A percentile compares a stretch with the other conserved stretches of the same genome.
These are phyloP conservation scores for Daldinia sp. DNA, from an alignment of 2,329 filamentous ascomycete genomes.

Conservation along the genomic window DNA sequence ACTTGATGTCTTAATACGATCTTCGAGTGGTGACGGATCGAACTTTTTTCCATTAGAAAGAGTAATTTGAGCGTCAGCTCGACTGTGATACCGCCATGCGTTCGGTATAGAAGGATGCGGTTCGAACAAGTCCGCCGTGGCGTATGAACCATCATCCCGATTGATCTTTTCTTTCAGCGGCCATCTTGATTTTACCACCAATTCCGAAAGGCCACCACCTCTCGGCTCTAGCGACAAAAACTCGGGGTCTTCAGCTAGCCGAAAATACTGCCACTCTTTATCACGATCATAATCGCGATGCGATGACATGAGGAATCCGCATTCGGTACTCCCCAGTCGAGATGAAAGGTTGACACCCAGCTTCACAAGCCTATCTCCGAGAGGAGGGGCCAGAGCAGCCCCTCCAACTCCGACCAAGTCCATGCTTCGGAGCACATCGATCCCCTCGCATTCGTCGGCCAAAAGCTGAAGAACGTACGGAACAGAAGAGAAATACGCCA, in stretches of 20 bases:
- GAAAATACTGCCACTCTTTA: slow-evolving; percentile 71
- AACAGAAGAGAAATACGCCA: slow-evolving; percentile 72
- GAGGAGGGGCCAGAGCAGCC: slow-evolving; percentile 64
- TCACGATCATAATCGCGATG: slow-evolving; percentile 67
- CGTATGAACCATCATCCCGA: slow-evolving; percentile 69
- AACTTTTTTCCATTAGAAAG: slow-evolving; percentile 77
- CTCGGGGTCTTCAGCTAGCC: slow-evolving; percentile 52
- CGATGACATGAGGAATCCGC: slow-evolving; percentile 74
- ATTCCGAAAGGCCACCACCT: slow-evolving; percentile 60
- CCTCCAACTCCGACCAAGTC: slow-evolving; percentile 73
- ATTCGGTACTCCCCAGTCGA: slow-evolving; percentile 74
- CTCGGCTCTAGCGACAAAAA: slow-evolving; percentile 62
- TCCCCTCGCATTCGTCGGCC: slow-evolving; percentile 56
- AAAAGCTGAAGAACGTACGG: slow-evolving; percentile 69
- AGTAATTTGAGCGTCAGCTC: slow-evolving; percentile 71
- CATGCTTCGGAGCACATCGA: slow-evolving; percentile 63
- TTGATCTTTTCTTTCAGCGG: slow-evolving; percentile 71
- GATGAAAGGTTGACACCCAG: slow-evolving; percentile 68
- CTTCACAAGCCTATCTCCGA: slow-evolving; percentile 66
- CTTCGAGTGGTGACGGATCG: slow-evolving; percentile 72
- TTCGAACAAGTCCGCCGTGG: slow-evolving; percentile 73
- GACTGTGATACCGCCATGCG: slow-evolving; percentile 72
- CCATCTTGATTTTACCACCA: slow-evolving; percentile 68
- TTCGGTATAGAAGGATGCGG: slow-evolving; percentile 62
- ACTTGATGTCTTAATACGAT: slow-evolving; percentile 60